A percentile compares a stretch with the other conserved stretches of the same genome.
Conservation (phyloP, 1,284 basidiomycete genomes). For the Puccinia novopanici region DNA sequence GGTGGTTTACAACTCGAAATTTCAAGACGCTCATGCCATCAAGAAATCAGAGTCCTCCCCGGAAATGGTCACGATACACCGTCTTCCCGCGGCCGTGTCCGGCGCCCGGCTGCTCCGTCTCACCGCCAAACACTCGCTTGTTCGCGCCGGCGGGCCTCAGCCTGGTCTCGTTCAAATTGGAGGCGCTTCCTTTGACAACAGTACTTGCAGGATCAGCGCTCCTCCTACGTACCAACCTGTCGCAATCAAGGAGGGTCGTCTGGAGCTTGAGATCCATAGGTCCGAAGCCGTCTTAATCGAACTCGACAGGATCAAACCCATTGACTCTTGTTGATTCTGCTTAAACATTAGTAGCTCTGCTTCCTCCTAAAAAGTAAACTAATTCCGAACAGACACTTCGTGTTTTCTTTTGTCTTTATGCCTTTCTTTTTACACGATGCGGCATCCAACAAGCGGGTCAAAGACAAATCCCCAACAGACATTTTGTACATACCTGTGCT, state of each 20-base stretch:
- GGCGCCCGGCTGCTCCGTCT: background rate
- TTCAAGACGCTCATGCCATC: background rate
- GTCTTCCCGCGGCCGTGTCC: background rate
- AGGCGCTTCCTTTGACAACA: background rate
- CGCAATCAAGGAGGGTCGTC: background rate
- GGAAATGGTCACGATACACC: background rate
- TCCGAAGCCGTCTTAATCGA: slow-evolving; percentile 11
- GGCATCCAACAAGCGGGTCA: too few species aligned
- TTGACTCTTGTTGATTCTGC: background rate
- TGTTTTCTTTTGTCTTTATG: too few species aligned
- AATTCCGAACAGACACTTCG: too few species aligned
- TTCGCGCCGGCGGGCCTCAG: background rate
- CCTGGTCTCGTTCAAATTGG: background rate
- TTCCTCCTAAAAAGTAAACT: too few species aligned
- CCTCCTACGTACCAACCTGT: background rate
- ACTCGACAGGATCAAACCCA: background rate
- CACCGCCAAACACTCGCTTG: background rate
- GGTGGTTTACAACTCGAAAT: slow-evolving; percentile 25
- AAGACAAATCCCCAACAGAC: too few species aligned
- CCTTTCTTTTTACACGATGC: too few species aligned
- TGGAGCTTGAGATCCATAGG: background rate
- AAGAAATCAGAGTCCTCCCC: background rate
- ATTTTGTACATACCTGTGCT: too few species aligned
- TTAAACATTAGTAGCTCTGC: too few species aligned
- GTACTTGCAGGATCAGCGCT: background rate